A percentile compares a stretch with the other conserved stretches of the same genome.
phyloP scores from a whole-genome alignment of 371 early-diverging fungal genomes.

The Mucor sp. region DNA sequence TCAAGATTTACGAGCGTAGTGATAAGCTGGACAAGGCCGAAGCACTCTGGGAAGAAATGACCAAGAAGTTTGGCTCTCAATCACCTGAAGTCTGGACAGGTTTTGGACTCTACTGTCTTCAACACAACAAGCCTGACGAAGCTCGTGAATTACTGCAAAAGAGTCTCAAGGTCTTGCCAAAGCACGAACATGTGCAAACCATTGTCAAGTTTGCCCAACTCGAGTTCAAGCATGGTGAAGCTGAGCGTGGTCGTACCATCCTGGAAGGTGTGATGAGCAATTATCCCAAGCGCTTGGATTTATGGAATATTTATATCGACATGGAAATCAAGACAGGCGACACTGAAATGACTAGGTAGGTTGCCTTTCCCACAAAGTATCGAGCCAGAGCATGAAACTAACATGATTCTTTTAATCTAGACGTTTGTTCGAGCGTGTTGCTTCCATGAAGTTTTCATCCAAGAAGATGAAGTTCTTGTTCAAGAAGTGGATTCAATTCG shows the following conservation, averaged over 20 bases:
- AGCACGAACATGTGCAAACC: constrained; percentile 85
- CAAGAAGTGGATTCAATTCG: constrained; percentile 95
- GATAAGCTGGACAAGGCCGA: constrained; percentile 79
- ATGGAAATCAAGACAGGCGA: constrained; percentile 88
- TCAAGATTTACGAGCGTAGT: constrained; percentile 85
- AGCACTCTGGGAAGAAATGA: constrained; percentile 72
- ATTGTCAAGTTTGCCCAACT: constrained; percentile 92
- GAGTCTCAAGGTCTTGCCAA: constrained; percentile 80
- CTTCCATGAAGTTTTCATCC: constrained; percentile 85
- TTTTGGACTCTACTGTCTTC: constrained; percentile 78
- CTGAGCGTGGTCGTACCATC: constrained; percentile 94
- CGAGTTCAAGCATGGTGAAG: constrained; percentile 93
- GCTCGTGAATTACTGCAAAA: constrained; percentile 82
- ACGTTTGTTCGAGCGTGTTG: constrained; percentile 88
- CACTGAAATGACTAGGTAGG: constrained; percentile 65
- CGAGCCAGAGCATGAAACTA: not conserved
- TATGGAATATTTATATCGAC: constrained; percentile 95
- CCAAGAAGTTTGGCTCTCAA: constrained; percentile 80
- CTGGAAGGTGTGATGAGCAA: constrained; percentile 92
- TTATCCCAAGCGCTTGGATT: constrained; percentile 91
- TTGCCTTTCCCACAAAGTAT: not conserved
- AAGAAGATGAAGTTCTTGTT: constrained; percentile 98
- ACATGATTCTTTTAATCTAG: constrained; percentile 38
- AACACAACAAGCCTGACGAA: constrained; percentile 70
- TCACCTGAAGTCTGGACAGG: constrained; percentile 90